Conservation (phyloP, 306 rosid species). For the Hylodesmum podocarpum region DNA sequence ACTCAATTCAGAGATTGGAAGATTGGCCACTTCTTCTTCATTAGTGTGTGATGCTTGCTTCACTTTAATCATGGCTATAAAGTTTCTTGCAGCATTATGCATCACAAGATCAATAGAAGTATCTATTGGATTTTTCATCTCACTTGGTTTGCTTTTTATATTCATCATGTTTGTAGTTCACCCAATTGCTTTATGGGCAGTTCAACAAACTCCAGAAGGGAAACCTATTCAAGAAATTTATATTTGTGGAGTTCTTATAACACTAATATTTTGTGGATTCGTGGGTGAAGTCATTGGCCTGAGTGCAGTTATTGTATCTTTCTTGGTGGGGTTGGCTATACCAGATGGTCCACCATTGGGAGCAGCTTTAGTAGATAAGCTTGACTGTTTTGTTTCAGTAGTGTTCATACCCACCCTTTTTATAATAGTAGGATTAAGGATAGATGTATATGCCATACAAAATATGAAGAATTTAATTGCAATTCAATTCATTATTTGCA, state of each 20-base stretch:
- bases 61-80: slow-evolving; percentile 12
- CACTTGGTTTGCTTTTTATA: slow-evolving; percentile 31
- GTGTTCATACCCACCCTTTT: slow-evolving; percentile 50
- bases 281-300: slow-evolving; percentile 53
- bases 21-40: slow-evolving; percentile 58
- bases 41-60: slow-evolving; percentile 45
- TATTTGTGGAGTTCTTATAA: slow-evolving; percentile 34
- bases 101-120: slow-evolving; percentile 32
- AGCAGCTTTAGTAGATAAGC: slow-evolving; percentile 54
- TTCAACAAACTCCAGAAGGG: slow-evolving; percentile 55
- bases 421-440: slow-evolving; percentile 38
- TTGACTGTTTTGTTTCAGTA: slow-evolving; percentile 54
- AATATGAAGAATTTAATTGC: slow-evolving; percentile 35
- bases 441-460: slow-evolving; percentile 48
- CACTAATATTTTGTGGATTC: slow-evolving; percentile 38
- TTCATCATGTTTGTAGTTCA: slow-evolving; percentile 47
- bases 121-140: slow-evolving; percentile 28
- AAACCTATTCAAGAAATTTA: slow-evolving; percentile 52
- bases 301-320: slow-evolving; percentile 34
- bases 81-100: slow-evolving; percentile 32
- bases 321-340: slow-evolving; percentile 59
- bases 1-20: slow-evolving; percentile 64
- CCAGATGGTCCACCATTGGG: slow-evolving; percentile 76
- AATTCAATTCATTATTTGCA: slow-evolving; percentile 35
- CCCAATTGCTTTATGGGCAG: slow-evolving; percentile 46